Evolutionary conservation across 495 filamentous ascomycete species (phyloP).

Genomic region (Talaromyces ruber): DNA sequence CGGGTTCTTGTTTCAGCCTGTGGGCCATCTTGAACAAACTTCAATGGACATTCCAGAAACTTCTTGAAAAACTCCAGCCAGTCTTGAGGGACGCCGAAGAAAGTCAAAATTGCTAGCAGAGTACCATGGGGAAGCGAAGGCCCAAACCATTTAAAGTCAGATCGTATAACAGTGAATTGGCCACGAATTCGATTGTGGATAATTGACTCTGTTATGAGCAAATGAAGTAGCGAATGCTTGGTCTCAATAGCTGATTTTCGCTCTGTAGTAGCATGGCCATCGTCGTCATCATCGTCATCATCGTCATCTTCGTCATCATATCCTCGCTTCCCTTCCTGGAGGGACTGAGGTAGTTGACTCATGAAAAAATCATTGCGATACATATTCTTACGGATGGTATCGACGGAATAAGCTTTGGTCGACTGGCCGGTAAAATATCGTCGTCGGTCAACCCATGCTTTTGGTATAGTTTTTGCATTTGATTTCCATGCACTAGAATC

Average conservation of each 20-base stretch:
- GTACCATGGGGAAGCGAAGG: constrained; percentile 54
- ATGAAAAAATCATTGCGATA: constrained; percentile 48
- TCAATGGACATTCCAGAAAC: constrained; percentile 53
- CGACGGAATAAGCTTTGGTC: constrained; percentile 14
- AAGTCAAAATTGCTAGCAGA: constrained; percentile 43
- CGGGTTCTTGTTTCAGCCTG: constrained; percentile 32
- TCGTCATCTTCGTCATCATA: constrained; percentile 28
- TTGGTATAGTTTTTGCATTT: constrained; percentile 28
- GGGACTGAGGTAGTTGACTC: constrained; percentile 33
- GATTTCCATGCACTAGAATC: constrained; percentile 29
- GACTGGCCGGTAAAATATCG: constrained; percentile 35
- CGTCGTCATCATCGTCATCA: constrained; percentile 20
- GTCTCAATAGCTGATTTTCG: constrained; percentile 38
- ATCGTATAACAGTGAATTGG: constrained; percentile 51
- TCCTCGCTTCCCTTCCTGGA: constrained; percentile 11
- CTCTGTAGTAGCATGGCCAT: constrained; percentile 11
- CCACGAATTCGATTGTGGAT: constrained; percentile 47
- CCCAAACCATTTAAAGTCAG: constrained; percentile 54
- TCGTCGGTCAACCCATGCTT: constrained; percentile 34
- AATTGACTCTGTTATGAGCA: constrained; percentile 55
- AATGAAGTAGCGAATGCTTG: constrained; percentile 53
- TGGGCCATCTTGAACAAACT: constrained; percentile 46
- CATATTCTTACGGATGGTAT: constrained; percentile 23
- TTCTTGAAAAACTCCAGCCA: constrained; percentile 55
- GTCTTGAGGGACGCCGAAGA: constrained; percentile 50